These are phyloP conservation scores for Trypanosoma lewisi DNA, from an alignment of 208 protist genomes.

Conservation along the genomic window DNA sequence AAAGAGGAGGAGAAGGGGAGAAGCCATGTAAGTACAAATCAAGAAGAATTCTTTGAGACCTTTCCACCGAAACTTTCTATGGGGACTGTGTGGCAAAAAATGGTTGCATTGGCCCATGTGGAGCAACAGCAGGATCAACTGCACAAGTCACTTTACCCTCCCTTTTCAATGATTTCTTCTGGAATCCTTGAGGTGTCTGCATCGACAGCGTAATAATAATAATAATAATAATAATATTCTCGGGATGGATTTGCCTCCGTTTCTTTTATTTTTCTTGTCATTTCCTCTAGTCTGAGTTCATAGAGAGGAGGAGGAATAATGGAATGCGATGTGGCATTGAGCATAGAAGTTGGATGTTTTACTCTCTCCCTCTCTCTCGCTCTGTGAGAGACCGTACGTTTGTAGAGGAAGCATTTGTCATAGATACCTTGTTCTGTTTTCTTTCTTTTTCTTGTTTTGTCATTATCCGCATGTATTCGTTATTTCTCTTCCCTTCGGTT, in stretches of 20 bases:
- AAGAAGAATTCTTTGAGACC: neutral
- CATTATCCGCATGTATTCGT: too few relatives aligned
- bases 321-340: too few relatives aligned
- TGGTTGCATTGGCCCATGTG: conserved; percentile 11
- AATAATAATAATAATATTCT: neutral
- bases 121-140: conserved; percentile 12
- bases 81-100: conserved; percentile 15
- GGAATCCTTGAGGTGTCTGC: conserved; percentile 11
- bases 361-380: too few relatives aligned
- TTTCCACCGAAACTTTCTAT: neutral
- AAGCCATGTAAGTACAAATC: neutral
- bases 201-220: conserved; percentile 4
- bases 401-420: neutral
- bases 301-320: too few relatives aligned
- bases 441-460: neutral
- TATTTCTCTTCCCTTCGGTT: too few relatives aligned
- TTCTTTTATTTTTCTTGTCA: conserved; percentile 5
- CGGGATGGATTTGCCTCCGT: too few relatives aligned
- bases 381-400: too few relatives aligned
- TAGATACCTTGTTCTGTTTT: conserved; percentile 1
- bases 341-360: too few relatives aligned
- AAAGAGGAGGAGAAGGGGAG: neutral
- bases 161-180: conserved; percentile 6
- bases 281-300: neutral
- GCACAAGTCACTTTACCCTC: neutral